These are phyloP conservation scores for Diplodia sapinea DNA, from an alignment of 2,329 filamentous ascomycete species.

Conservation along the genomic window DNA sequence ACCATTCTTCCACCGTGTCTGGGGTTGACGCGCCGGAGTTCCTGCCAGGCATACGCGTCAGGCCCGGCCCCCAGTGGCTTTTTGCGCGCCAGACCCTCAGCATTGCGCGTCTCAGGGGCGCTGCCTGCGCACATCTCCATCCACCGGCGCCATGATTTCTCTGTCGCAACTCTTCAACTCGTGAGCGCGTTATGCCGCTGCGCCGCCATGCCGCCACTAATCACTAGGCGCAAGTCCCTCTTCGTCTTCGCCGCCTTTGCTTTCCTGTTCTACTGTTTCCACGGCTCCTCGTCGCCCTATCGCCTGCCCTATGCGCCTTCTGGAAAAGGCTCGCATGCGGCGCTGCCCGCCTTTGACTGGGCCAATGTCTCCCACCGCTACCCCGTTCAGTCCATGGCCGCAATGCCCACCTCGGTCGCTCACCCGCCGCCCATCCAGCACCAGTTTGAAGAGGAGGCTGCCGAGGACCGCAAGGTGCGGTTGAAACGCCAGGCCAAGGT, in stretches of 20 bases:
- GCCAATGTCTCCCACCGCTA: conserved; percentile 48
- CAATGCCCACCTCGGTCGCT: conserved; percentile 46
- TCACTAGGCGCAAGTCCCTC: conserved; percentile 38
- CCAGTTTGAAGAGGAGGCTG: conserved; percentile 46
- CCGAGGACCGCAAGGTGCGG: conserved; percentile 37
- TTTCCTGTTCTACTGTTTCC: conserved; percentile 39
- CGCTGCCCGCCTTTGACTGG: conserved; percentile 46
- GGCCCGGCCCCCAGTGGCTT: not conserved
- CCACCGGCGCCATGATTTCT: not conserved
- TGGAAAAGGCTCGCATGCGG: not conserved
- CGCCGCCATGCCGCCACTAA: conserved; percentile 6
- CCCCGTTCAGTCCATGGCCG: conserved; percentile 45
- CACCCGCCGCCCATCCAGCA: conserved; percentile 51
- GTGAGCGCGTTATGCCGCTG: not conserved
- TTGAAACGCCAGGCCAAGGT: conserved; percentile 48
- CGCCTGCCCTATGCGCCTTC: not conserved
- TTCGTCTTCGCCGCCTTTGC: conserved; percentile 37
- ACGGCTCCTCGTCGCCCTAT: conserved; percentile 4
- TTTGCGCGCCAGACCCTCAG: not conserved
- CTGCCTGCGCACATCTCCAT: not conserved
- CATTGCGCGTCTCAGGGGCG: conserved; percentile 10
- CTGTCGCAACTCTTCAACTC: not conserved
- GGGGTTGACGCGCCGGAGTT: not conserved
- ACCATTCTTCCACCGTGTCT: too few relatives aligned
- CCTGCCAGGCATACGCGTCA: not conserved